Evolutionary conservation across 2,329 filamentous ascomycete genomes (phyloP).

Genomic region (Colletotrichum tabaci): DNA sequence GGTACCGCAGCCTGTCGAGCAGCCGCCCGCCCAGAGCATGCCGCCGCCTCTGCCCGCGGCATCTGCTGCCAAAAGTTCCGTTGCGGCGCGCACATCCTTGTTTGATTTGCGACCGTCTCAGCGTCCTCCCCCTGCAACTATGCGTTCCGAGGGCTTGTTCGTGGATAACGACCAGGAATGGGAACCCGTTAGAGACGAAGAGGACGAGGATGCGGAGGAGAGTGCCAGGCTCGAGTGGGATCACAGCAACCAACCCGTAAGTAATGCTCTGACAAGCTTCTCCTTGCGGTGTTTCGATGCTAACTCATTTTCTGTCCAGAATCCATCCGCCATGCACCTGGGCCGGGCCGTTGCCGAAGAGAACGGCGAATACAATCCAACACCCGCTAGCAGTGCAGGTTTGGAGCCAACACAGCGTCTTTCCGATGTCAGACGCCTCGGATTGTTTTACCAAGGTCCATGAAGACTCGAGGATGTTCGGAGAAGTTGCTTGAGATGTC

Average conservation of each 20-base stretch:
- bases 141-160: constrained; percentile 79
- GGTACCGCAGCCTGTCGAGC: constrained; percentile 45
- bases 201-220: constrained; percentile 75
- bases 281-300: constrained; percentile 32
- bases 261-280: constrained; percentile 44
- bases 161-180: constrained; percentile 81
- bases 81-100: constrained; percentile 43
- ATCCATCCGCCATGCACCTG: constrained; percentile 60
- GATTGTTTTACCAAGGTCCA: constrained; percentile 54
- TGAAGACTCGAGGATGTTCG: constrained; percentile 44
- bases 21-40: constrained; percentile 47
- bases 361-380: constrained; percentile 46
- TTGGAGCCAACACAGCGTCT: constrained; percentile 82
- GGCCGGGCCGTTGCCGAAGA: constrained; percentile 54
- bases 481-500: constrained; percentile 42
- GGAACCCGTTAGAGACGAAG: constrained; percentile 75
- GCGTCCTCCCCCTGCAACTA: constrained; percentile 68
- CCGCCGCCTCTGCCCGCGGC: constrained; percentile 49
- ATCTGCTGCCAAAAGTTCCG: constrained; percentile 18
- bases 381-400: constrained; percentile 46
- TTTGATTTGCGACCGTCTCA: constrained; percentile 68
- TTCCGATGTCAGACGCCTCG: constrained; percentile 72
- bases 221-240: constrained; percentile 83
- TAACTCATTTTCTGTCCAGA: constrained; percentile 55
- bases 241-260: constrained; percentile 74